These are phyloP conservation scores for Talaromyces atroroseus DNA, from an alignment of 2,329 filamentous ascomycete genomes.

Conservation along the genomic window DNA sequence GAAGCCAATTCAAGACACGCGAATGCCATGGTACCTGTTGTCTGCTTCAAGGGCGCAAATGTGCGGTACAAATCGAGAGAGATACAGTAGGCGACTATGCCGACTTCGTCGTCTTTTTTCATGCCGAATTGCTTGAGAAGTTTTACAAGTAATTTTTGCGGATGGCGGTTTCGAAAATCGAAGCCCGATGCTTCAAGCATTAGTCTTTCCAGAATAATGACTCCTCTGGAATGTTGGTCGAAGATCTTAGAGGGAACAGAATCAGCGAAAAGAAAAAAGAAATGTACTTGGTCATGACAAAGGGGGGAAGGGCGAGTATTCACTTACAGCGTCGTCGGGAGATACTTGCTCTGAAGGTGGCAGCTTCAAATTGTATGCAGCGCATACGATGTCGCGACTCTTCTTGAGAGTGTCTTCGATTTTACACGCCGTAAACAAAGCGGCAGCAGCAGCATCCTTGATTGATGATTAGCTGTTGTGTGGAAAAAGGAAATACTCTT, in stretches of 20 bases:
- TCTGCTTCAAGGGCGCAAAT: conserved; percentile 85
- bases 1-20: conserved; percentile 75
- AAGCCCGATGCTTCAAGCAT: conserved; percentile 92
- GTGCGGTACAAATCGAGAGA: conserved; percentile 89
- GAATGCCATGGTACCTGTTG: conserved; percentile 76
- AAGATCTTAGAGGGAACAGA: conserved; percentile 57
- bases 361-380: conserved; percentile 78
- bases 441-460: conserved; percentile 78
- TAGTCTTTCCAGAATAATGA: conserved; percentile 84
- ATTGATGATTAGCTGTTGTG: background rate
- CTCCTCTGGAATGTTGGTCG: conserved; percentile 69
- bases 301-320: too few relatives aligned
- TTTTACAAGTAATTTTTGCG: conserved; percentile 80
- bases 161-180: conserved; percentile 85
- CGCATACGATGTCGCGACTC: conserved; percentile 84
- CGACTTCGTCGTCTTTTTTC: conserved; percentile 50
- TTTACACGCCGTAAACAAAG: conserved; percentile 90
- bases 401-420: conserved; percentile 98
- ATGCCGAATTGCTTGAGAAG: conserved; percentile 58
- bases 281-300: background rate
- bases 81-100: conserved; percentile 70
- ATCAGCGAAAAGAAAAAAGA: background rate
- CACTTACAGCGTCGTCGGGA: conserved; percentile 71
- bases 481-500: background rate
- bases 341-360: conserved; percentile 61